Percentiles rank a stretch among this genome's conserved stretches.
Conservation (phyloP, 2,329 filamentous ascomycete genomes). For the Ophiognomonia clavigignenti-juglandacearum region DNA sequence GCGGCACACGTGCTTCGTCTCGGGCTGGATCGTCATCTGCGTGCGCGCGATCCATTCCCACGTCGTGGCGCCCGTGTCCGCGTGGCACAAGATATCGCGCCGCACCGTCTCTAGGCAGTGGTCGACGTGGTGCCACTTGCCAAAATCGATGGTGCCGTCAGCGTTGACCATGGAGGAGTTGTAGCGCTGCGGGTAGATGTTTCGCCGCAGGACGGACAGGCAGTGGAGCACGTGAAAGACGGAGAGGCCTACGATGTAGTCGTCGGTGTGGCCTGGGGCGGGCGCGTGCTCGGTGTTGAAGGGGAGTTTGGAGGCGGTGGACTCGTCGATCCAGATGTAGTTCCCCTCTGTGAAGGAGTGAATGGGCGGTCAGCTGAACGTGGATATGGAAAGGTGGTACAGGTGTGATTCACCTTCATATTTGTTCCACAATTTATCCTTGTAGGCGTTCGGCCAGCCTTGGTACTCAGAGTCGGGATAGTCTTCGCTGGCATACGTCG, state of each 20-base stretch:
- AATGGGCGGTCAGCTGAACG: not conserved
- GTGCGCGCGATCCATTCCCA: constrained; percentile 9
- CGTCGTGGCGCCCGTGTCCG: constrained; percentile 7
- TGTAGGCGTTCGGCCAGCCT: constrained; percentile 4
- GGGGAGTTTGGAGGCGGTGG: not conserved
- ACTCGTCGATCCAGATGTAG: not conserved
- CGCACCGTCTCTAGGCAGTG: constrained; percentile 9
- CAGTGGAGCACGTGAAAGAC: constrained; percentile 12
- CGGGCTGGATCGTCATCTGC: constrained; percentile 4
- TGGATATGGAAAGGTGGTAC: too few relatives aligned
- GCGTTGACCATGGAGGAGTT: constrained; percentile 5
- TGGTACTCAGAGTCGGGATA: constrained; percentile 5
- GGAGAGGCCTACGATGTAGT: constrained; percentile 6
- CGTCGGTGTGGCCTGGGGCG: not conserved
- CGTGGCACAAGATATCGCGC: constrained; percentile 7
- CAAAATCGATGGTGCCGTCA: constrained; percentile 5
- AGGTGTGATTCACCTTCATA: constrained; percentile 1
- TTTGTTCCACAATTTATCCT: constrained; percentile 6
- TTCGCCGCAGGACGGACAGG: constrained; percentile 1
- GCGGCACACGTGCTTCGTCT: constrained; percentile 3
- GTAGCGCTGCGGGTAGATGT: constrained; percentile 6
- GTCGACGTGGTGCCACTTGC: constrained; percentile 7
- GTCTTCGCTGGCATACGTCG: constrained; percentile 7
- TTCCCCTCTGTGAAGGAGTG: constrained; percentile 2
- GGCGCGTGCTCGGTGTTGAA: constrained; percentile 1